Base-by-base conservation (phyloP, 768 basidiomycete species). In the Cystofilobasidium capitatum region DNA sequence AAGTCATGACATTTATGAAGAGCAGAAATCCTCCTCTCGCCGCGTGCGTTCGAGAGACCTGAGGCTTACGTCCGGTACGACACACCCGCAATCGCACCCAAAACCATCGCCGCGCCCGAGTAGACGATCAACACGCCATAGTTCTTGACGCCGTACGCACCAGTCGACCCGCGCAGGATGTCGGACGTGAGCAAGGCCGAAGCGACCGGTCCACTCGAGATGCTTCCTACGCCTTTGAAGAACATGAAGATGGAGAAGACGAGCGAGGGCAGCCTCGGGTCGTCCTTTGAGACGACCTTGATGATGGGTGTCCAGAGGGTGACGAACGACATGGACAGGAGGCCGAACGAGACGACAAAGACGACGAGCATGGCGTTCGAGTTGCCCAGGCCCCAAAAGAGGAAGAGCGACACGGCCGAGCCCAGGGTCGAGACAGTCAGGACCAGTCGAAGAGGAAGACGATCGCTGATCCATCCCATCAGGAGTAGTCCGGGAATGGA, bases 131-230 rank as follows among this genome's bases (percentile, higher is more conserved):
- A 29, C 49, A 29, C n/a, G 3, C 49, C 75, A 62, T 75, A 76
- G 60, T 76, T 74, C 13, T 70, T 69, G 31, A 72, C 63, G 13
- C 74, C 75, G 64, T 76, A 76, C 4, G 72, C 74, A 17, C 75
- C 75, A 0, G 71, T 67, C 2, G 66, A 69, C 13, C 72, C 71
- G 42, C 55, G 58, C 60, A 73, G 58, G 2, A 64, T 42, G 13
- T 64, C 39, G 14, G 71, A 51, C 37, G 73, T 71, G 36, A 75
- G 71, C 24, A 76, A 55, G 16, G 72, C 70, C 39, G 74, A 71
- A 8, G 75, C 73, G 16, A 76, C 69, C 2, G 75, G 75, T 58
- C 74, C 72, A 72, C 44, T n/a, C 31, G 47, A 31, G 36, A 76
- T 70, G 51, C 71, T 74, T 14, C 75, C 75, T 20, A 76, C 62